Evolutionary conservation across 2,329 filamentous ascomycete genomes (phyloP).

Genomic region (Pseudogymnoascus sp.): DNA sequence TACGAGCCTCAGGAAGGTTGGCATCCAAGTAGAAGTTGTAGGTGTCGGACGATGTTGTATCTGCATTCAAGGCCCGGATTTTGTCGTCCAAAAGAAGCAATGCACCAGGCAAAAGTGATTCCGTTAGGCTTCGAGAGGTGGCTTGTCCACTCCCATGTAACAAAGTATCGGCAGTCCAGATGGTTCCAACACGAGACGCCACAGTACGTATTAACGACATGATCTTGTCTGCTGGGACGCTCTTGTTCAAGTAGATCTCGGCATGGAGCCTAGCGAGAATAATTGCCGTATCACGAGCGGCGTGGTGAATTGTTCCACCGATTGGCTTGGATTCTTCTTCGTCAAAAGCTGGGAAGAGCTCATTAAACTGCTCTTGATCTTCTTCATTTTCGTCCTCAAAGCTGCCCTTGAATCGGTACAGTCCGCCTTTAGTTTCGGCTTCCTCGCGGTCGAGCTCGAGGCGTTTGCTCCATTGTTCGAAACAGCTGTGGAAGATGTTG

Average conservation of each 20-base stretch:
- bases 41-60: conserved; percentile 32
- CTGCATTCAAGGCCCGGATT: conserved; percentile 39
- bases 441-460: conserved; percentile 69
- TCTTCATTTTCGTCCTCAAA: conserved; percentile 68
- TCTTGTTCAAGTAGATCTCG: conserved; percentile 29
- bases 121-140: conserved; percentile 32
- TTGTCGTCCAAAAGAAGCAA: conserved; percentile 59
- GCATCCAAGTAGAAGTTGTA: conserved; percentile 89
- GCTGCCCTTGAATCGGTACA: conserved; percentile 78
- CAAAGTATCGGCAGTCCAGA: conserved; percentile 15
- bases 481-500: conserved; percentile 63
- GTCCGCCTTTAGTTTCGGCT: conserved; percentile 62
- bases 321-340: conserved; percentile 29
- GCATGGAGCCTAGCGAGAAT: conserved; percentile 54
- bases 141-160: conserved; percentile 21
- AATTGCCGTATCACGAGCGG: conserved; percentile 35
- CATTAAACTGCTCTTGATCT: conserved; percentile 65
- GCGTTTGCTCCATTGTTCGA: conserved; percentile 70
- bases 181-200: conserved; percentile 21
- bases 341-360: conserved; percentile 75
- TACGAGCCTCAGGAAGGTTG: conserved; percentile 68
- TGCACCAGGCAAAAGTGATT: conserved; percentile 56
- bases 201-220: conserved; percentile 24
- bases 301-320: conserved; percentile 12
- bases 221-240: conserved; percentile 21